Base-by-base conservation (phyloP, 495 filamentous ascomycete species). In the Neurospora discreta region DNA sequence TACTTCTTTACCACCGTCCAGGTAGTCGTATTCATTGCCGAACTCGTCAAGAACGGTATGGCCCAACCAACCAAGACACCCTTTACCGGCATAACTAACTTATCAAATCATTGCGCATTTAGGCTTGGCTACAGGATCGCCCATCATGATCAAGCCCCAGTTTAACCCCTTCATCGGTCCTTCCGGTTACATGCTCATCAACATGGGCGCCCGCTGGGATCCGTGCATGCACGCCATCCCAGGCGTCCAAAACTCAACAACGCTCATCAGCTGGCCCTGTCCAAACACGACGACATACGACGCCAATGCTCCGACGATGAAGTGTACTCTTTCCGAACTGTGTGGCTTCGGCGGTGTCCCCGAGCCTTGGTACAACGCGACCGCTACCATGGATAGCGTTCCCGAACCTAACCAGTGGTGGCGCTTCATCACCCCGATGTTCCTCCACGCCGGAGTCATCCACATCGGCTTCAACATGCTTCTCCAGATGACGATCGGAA, bases 141-240 rank as follows among this genome's bases (percentile, higher is more conserved):
- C 94, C 13, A 98, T 99, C 76, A 88, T 91, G 80, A 97, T 89
- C 36, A 84, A 95, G 38, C 96, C 95, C 5, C 82, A 83, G 13
- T 94, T 98, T 83, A 99, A 99, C 80, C 92, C 92, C 60, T 97
- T 99, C 93, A 96, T 99, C 77, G 95, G 95, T 0, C 95, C 95
- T 3, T 96, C 94, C 3, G 86, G 91, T 5, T 92, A 92, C 74
- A 87, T 98, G 39, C 89, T 95, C 74, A 97, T 99, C 80, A 96
- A 95, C 78, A 97, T 98, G 93, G 95, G 95, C 72, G 93, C 95
- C 41, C 89, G 95, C 36, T 99, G 91, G 79, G 88, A 92, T 7
- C 93, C 95, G 7, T 99, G 95, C 80, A 99, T 99, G 95, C 94
- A 93, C 82, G 91, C 89, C 71, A 87, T 91, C 16, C 80, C 87